Conservation (phyloP, 2,329 filamentous ascomycete species). For the Diaporthe citri region DNA sequence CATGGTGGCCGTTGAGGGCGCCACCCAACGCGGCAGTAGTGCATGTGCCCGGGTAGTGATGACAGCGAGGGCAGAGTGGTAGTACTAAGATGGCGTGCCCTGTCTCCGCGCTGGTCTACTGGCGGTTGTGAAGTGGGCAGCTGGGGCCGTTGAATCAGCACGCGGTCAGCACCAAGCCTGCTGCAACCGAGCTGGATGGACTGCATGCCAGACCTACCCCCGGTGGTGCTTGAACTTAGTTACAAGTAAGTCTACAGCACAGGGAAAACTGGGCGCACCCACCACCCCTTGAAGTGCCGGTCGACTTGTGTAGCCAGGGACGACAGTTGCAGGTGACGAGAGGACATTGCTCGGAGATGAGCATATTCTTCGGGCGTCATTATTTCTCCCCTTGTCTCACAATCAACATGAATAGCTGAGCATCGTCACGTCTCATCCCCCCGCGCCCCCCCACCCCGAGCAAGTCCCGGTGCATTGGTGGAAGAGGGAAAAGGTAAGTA, state of each 20-base stretch:
- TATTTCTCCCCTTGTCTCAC: too few species aligned
- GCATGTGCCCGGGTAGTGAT: background rate
- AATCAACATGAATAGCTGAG: background rate
- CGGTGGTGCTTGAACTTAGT: background rate
- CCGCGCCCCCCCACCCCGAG: too few species aligned
- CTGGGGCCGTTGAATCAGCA: conserved; percentile 9
- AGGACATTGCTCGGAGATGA: conserved; percentile 6
- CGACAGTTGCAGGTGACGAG: background rate
- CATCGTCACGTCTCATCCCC: background rate
- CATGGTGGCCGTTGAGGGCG: background rate
- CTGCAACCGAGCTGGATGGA: background rate
- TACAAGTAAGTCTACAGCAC: background rate
- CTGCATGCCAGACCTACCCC: background rate
- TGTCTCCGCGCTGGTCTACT: conserved; percentile 6
- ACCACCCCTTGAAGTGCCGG: background rate
- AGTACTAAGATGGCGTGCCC: conserved; percentile 3
- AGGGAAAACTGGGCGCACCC: background rate
- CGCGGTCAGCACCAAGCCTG: conserved; percentile 1
- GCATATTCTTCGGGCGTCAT: background rate
- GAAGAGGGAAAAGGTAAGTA: background rate
- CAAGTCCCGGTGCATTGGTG: background rate
- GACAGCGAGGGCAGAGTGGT: background rate
- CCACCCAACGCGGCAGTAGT: background rate
- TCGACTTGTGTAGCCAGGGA: background rate
- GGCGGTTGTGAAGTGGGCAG: background rate